Conservation (phyloP, 306 rosid species). For the Citrullus colocynthis region DNA sequence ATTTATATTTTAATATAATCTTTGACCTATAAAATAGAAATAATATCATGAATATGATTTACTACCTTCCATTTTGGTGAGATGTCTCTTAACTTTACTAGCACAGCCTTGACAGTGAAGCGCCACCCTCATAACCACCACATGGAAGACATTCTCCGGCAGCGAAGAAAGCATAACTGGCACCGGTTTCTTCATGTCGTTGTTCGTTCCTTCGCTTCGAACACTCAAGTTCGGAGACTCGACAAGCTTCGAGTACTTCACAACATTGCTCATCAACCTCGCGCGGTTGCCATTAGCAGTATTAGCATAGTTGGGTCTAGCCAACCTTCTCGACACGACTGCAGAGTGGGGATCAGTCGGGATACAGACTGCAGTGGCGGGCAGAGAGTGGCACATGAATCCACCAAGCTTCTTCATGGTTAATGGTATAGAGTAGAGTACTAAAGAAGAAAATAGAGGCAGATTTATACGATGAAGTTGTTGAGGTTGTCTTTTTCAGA, state of each 20-base stretch:
- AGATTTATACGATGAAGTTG: neutral
- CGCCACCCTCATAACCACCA: slow-evolving; percentile 86
- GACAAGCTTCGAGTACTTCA: slow-evolving; percentile 52
- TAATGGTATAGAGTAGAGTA: neutral
- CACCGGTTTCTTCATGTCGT: neutral
- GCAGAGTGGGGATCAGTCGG: slow-evolving; percentile 33
- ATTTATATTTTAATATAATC: too few species aligned
- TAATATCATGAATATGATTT: neutral
- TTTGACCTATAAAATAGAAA: too few species aligned
- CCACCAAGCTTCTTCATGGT: slow-evolving; percentile 30
- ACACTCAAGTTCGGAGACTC: slow-evolving; percentile 16
- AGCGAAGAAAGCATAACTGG: neutral
- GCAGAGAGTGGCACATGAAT: slow-evolving; percentile 64
- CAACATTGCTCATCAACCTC: slow-evolving; percentile 22
- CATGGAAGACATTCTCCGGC: slow-evolving; percentile 14
- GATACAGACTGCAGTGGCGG: slow-evolving; percentile 71
- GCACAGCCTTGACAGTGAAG: slow-evolving; percentile 97
- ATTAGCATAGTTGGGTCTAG: neutral
- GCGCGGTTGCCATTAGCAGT: slow-evolving; percentile 15
- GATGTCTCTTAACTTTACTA: slow-evolving; percentile 68
- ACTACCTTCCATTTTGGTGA: slow-evolving; percentile 80
- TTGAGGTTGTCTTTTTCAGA: neutral
- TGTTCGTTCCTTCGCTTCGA: too few species aligned
- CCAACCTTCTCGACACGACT: slow-evolving; percentile 28
- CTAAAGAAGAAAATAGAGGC: neutral